These are phyloP conservation scores for Chiua virens DNA, from an alignment of 768 basidiomycete genomes.

Conservation along the genomic window DNA sequence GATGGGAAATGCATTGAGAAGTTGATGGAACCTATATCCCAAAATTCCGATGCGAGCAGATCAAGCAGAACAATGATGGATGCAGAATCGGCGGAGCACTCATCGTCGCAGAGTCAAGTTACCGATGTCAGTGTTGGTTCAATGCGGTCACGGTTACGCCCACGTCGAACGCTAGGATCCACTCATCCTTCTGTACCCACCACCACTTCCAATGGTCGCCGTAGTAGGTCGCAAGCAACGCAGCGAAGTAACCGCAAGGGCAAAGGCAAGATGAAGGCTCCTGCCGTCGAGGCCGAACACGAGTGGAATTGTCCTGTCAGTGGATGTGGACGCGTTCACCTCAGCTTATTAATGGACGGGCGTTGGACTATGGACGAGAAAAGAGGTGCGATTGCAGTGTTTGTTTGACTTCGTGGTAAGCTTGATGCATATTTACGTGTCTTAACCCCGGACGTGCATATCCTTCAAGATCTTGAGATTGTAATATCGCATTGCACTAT, in stretches of 20 bases:
- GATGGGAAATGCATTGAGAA: constrained; percentile 73
- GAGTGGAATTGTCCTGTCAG: constrained; percentile 68
- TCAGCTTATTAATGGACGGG: constrained; percentile 57
- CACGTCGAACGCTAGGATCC: constrained; percentile 32
- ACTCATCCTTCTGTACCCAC: constrained; percentile 1
- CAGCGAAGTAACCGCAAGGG: constrained; percentile 28
- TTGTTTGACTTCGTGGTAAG: constrained; percentile 31
- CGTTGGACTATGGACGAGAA: constrained; percentile 60
- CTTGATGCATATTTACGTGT: constrained; percentile 18
- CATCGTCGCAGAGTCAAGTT: constrained; percentile 28
- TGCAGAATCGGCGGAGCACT: constrained; percentile 1
- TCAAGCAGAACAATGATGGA: constrained; percentile 6
- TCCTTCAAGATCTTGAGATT: not conserved
- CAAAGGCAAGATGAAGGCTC: constrained; percentile 36
- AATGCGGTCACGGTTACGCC: constrained; percentile 61
- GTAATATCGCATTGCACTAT: constrained; percentile 3
- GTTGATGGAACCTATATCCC: constrained; percentile 47
- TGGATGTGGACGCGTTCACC: constrained; percentile 53
- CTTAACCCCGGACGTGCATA: constrained; percentile 1
- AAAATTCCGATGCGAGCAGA: constrained; percentile 7
- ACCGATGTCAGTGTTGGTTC: constrained; percentile 28
- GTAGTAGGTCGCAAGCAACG: not conserved
- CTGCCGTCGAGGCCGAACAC: constrained; percentile 45
- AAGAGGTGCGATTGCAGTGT: constrained; percentile 39
- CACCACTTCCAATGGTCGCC: constrained; percentile 9